phyloP scores from a whole-genome alignment of 352 stramenopile genomes.

The Elongisporangium anandrum region DNA sequence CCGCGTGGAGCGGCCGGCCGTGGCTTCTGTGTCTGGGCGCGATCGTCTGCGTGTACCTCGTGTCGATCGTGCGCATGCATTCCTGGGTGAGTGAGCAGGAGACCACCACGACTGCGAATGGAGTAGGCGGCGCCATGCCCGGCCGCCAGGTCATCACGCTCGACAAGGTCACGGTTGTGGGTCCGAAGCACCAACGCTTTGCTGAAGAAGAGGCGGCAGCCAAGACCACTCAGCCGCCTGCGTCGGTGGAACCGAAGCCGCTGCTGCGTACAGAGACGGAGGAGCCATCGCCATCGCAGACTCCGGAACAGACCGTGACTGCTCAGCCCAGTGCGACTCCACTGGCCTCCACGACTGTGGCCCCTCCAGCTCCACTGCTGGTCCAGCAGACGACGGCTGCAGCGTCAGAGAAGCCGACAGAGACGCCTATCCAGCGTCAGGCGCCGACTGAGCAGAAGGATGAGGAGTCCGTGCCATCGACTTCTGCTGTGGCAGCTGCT shows the following conservation, averaged over 20 bases:
- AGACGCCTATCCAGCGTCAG: not conserved
- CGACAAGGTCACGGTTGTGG: constrained; percentile 11
- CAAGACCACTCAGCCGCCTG: constrained; percentile 1
- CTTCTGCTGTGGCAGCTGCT: not conserved
- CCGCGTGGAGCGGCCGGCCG: constrained; percentile 10
- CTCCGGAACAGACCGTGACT: not conserved
- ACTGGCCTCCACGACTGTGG: not conserved
- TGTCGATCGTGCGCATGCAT: constrained; percentile 20
- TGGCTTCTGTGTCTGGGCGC: constrained; percentile 12
- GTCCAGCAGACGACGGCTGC: not conserved
- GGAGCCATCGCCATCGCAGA: not conserved
- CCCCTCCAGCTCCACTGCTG: not conserved
- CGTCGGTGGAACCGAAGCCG: not conserved
- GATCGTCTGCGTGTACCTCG: constrained; percentile 22
- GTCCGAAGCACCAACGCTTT: constrained; percentile 1
- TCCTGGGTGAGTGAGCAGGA: constrained; percentile 8
- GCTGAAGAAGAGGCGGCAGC: constrained; percentile 11
- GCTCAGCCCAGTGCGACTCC: not conserved
- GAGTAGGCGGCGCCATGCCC: not conserved
- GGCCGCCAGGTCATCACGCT: constrained; percentile 23
- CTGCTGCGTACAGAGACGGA: not conserved
- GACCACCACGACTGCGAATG: constrained; percentile 1
- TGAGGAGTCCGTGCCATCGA: not conserved
- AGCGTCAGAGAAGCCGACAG: not conserved
- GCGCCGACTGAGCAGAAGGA: not conserved